Evolutionary conservation across 2,329 filamentous ascomycete genomes (phyloP), one percentile per base, ranked within the genome.

Genomic region (Colletotrichum sp.): DNA sequence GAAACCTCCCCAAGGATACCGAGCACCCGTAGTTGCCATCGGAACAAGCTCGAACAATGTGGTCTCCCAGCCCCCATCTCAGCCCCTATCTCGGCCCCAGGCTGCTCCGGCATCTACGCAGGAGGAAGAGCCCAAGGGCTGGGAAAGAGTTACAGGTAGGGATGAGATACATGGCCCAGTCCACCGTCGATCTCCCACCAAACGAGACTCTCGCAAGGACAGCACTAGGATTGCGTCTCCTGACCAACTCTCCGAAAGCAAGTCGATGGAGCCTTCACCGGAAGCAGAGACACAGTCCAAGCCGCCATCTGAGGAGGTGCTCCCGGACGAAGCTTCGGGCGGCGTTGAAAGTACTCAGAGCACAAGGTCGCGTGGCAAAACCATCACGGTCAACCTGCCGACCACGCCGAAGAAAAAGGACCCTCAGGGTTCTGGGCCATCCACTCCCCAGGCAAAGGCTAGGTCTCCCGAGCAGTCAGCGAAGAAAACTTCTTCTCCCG

Each of bases 271-370:
- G 26, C 21, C 32, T n/a, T 67, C 72, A 13, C 30, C 30, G 3
- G 62, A 71, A 34, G 63, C 71, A 7, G 70, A 76, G 21, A 56
- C 64, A 7, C 82, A 81, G 66, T 81, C 80, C 8, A 84, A 84
- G 71, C 80, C 80, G 10, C 78, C 79, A 3, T 78, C 78, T 2
- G 82, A 84, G 55, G 81, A 83, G 59, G 76, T 74, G 0, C 32
- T 82, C 34, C 61, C 69, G 7, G 74, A 76, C 52, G 77, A 76
- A 26, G 21, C 70, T 48, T 43, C 38, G n/a, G 48, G n/a, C 14
- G 18, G 18, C 21, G 4, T 24, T 9, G 10, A 24, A 5, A 36
- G 4, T 9, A 52, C 62, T 61, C 30, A 16, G 10, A 14, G 21
- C 26, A 14, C 24, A 21, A 67, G 30, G 30, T n/a, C 26, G 21